A percentile compares a stretch with the other conserved stretches of the same genome.
Conservation (phyloP, 345 rosid genomes). For the Noccaea caerulescens region DNA sequence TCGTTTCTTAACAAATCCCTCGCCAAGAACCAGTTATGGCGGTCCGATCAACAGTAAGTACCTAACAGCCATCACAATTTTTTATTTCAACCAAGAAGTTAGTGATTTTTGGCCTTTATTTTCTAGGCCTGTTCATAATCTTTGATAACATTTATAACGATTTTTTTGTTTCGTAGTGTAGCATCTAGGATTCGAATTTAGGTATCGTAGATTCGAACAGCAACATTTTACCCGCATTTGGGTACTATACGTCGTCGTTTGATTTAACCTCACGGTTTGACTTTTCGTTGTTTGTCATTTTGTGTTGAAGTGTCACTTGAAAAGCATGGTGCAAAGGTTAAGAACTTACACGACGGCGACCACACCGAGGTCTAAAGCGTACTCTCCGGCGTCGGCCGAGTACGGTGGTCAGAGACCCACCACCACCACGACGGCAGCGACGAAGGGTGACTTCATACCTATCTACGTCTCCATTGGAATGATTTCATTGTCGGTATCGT, state of each 20-base stretch:
- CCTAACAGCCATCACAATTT: not conserved
- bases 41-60: slow-evolving; percentile 49
- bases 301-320: slow-evolving; percentile 49
- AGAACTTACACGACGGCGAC: slow-evolving; percentile 50
- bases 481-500: slow-evolving; percentile 48
- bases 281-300: not conserved
- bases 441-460: slow-evolving; percentile 51
- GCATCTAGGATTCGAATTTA: not conserved
- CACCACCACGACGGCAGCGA: slow-evolving; percentile 1
- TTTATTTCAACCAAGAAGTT: not conserved
- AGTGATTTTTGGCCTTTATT: not conserved
- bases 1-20: not conserved
- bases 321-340: slow-evolving; percentile 41
- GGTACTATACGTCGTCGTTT: not conserved
- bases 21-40: slow-evolving; percentile 43
- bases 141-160: too few species aligned
- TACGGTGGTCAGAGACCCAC: slow-evolving; percentile 10
- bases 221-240: too few species aligned
- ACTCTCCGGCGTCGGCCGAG: slow-evolving; percentile 36
- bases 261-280: not conserved
- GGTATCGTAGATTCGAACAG: not conserved
- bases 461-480: slow-evolving; percentile 55
- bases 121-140: too few species aligned
- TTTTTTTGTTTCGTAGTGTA: not conserved
- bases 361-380: slow-evolving; percentile 45